Evolutionary conservation across 495 filamentous ascomycete species (phyloP).

Genomic region (Aspergillus sclerotiicarbonarius): DNA sequence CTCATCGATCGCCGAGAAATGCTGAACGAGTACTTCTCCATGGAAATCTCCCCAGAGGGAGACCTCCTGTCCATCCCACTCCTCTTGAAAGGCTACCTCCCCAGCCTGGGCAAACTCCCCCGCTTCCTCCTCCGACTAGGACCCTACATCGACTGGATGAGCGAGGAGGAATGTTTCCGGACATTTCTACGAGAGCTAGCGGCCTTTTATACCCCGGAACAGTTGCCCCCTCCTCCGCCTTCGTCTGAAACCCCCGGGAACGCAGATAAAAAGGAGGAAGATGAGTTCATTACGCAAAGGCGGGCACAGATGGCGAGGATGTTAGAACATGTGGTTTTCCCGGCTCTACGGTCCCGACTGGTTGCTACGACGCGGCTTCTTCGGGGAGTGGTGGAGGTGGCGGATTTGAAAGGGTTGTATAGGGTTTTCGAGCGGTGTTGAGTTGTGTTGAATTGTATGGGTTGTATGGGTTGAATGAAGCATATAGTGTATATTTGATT

Average conservation of each 20-base stretch:
- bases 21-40: slow-evolving; percentile 87
- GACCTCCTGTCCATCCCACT: slow-evolving; percentile 78
- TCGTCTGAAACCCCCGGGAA: slow-evolving; percentile 16
- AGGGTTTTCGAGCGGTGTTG: slow-evolving; percentile 96
- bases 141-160: slow-evolving; percentile 81
- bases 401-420: slow-evolving; percentile 92
- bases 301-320: slow-evolving; percentile 64
- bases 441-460: slow-evolving; percentile 18
- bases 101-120: slow-evolving; percentile 80
- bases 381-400: slow-evolving; percentile 80
- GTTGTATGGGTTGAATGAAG: not conserved
- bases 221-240: slow-evolving; percentile 56
- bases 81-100: slow-evolving; percentile 84
- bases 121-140: slow-evolving; percentile 85
- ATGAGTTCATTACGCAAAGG: slow-evolving; percentile 55
- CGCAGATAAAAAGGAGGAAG: slow-evolving; percentile 27
- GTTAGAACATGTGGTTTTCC: slow-evolving; percentile 85
- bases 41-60: slow-evolving; percentile 77
- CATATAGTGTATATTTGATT: no score
- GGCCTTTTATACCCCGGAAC: slow-evolving; percentile 85
- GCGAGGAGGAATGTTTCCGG: slow-evolving; percentile 83
- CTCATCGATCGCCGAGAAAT: slow-evolving; percentile 78
- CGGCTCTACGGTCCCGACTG: slow-evolving; percentile 77
- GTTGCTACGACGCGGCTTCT: slow-evolving; percentile 81
- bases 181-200: slow-evolving; percentile 87